These are phyloP conservation scores for Malassezia equina DNA, from an alignment of 1,284 basidiomycete genomes.

Conservation along the genomic window DNA sequence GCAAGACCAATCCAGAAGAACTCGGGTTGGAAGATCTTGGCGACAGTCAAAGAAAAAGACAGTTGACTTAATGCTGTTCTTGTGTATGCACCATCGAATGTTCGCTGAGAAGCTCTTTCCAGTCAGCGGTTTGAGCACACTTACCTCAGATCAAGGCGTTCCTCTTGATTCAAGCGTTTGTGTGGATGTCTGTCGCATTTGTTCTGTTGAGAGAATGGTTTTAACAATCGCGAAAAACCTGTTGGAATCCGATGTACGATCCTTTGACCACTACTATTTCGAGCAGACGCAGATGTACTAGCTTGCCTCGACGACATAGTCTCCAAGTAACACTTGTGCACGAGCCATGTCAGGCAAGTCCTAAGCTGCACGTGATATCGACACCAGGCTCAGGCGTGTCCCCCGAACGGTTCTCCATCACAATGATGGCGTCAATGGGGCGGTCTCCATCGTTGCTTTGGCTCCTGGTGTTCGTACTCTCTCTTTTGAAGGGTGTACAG, in stretches of 20 bases:
- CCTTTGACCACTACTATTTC: no score
- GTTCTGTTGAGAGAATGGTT: neutral
- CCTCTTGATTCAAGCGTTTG: neutral
- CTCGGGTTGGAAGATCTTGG: conserved; percentile 10
- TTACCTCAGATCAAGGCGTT: conserved; percentile 12
- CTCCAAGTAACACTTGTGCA: neutral
- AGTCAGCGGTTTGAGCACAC: neutral
- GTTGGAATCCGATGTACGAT: conserved; percentile 1
- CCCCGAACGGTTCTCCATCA: neutral
- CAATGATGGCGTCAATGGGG: conserved; percentile 1
- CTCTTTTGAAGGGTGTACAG: neutral
- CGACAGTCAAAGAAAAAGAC: conserved; percentile 7
- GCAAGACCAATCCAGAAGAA: conserved; percentile 18
- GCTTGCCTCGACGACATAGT: neutral
- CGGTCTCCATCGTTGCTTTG: conserved; percentile 2
- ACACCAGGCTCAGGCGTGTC: neutral
- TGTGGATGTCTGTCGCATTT: neutral
- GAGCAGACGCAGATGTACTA: neutral
- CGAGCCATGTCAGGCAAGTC: conserved; percentile 1
- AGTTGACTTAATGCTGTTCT: conserved; percentile 12
- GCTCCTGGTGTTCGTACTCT: conserved; percentile 6
- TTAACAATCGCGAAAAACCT: neutral
- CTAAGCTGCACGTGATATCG: conserved; percentile 4
- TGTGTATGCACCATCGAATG: conserved; percentile 18
- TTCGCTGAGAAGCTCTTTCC: conserved; percentile 14